phyloP scores from a whole-genome alignment of 495 filamentous ascomycete genomes.

The Penicillium riverlandense region DNA sequence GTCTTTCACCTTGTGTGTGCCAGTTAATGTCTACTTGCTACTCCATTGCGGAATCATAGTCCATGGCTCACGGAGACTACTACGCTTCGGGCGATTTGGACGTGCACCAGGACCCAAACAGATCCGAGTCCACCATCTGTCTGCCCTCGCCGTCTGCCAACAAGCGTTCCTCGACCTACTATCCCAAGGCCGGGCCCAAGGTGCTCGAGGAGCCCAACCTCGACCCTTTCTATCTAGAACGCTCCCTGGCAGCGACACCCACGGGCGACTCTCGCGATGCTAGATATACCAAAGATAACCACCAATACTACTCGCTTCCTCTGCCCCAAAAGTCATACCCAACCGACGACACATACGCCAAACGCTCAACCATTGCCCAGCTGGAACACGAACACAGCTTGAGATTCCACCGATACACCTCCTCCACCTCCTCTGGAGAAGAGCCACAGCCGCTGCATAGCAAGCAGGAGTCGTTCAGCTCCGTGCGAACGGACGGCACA shows the following conservation, averaged over 20 bases:
- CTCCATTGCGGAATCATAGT: slow-evolving; percentile 20
- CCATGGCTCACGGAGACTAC: slow-evolving; percentile 37
- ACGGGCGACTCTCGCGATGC: slow-evolving; percentile 28
- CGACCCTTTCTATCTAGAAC: slow-evolving; percentile 42
- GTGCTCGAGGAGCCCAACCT: slow-evolving; percentile 33
- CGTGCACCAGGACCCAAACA: slow-evolving; percentile 26
- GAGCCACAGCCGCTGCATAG: slow-evolving; percentile 18
- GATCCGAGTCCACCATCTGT: slow-evolving; percentile 28
- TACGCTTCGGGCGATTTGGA: slow-evolving; percentile 28
- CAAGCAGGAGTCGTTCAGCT: slow-evolving; percentile 33
- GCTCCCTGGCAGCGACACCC: slow-evolving; percentile 25
- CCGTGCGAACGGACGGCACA: slow-evolving; percentile 23
- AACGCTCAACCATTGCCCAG: slow-evolving; percentile 31
- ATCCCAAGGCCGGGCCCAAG: slow-evolving; percentile 20
- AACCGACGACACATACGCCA: slow-evolving; percentile 13
- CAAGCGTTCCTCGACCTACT: slow-evolving; percentile 32
- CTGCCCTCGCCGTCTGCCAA: slow-evolving; percentile 24
- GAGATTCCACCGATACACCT: slow-evolving; percentile 21
- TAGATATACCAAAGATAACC: slow-evolving; percentile 24
- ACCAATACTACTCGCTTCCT: slow-evolving; percentile 31
- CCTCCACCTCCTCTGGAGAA: slow-evolving; percentile 18
- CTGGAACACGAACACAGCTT: slow-evolving; percentile 31
- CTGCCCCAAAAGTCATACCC: neutral
- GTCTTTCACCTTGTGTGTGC: neutral
- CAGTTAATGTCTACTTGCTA: no score